These are phyloP conservation scores for Vigna mungo DNA, from an alignment of 306 rosid species.

Conservation along the genomic window DNA sequence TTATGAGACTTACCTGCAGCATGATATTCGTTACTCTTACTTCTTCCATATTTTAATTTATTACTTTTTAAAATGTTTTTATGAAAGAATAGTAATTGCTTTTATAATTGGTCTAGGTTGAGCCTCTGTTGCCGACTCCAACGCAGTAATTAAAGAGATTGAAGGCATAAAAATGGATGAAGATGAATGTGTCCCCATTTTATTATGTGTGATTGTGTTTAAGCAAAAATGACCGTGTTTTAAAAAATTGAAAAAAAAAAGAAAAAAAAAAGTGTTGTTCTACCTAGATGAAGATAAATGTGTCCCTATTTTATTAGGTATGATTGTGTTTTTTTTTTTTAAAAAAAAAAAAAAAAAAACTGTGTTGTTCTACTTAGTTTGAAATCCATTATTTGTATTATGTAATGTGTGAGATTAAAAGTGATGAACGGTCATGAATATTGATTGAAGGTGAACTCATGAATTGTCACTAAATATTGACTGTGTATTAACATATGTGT, in stretches of 20 bases:
- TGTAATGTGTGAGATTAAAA: neutral
- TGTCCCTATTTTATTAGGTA: no score
- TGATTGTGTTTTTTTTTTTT: no score
- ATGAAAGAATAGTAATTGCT: neutral
- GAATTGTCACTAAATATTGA: neutral
- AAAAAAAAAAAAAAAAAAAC: no score
- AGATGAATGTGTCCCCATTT: neutral
- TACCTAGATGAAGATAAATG: no score
- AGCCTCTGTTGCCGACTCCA: neutral
- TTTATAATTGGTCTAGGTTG: neutral
- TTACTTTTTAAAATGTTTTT: neutral
- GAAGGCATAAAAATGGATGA: neutral
- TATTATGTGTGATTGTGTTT: neutral
- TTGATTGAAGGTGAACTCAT: neutral
- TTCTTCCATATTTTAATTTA: neutral
- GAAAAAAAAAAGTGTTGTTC: neutral
- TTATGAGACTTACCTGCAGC: neutral
- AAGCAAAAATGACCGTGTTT: no score
- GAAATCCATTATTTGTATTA: neutral
- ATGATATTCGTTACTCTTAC: neutral
- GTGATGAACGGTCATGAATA: neutral
- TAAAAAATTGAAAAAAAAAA: no score
- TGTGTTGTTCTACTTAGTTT: neutral
- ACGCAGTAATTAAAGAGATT: neutral
- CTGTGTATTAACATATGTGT: no score